Conservation (phyloP, 1,139 yeast genomes). For the Yamadazyma siamensis region DNA sequence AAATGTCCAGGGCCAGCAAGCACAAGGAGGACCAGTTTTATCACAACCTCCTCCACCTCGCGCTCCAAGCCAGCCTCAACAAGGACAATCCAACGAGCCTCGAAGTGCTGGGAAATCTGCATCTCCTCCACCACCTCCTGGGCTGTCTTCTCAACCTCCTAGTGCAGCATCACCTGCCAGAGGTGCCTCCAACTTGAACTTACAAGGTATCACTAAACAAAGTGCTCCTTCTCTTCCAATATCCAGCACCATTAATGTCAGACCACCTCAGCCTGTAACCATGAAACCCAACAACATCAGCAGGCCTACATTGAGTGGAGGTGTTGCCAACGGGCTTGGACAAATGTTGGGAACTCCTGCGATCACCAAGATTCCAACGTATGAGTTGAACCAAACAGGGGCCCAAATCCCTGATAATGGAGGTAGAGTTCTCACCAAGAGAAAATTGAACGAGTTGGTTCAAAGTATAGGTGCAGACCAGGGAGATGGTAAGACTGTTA, state of each 20-base stretch:
- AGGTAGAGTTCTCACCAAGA: slow-evolving; percentile 81
- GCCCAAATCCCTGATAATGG: slow-evolving; percentile 46
- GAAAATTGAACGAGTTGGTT: slow-evolving; percentile 84
- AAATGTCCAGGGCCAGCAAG: neutral
- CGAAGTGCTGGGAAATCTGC: slow-evolving; percentile 7
- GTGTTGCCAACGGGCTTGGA: slow-evolving; percentile 68
- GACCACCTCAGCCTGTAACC: slow-evolving; percentile 60
- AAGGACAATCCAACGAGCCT: slow-evolving; percentile 7
- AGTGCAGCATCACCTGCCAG: slow-evolving; percentile 10
- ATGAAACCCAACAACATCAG: slow-evolving; percentile 47
- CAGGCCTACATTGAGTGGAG: slow-evolving; percentile 83
- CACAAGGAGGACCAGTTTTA: neutral
- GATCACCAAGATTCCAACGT: slow-evolving; percentile 69
- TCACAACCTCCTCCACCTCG: neutral
- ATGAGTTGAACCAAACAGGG: slow-evolving; percentile 61
- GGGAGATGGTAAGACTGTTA: slow-evolving; percentile 84
- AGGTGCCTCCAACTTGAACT: slow-evolving; percentile 18
- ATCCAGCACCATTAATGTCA: slow-evolving; percentile 62
- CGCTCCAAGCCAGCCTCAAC: slow-evolving; percentile 4
- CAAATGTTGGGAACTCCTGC: slow-evolving; percentile 71
- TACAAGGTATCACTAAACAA: slow-evolving; percentile 54
- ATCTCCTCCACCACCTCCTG: slow-evolving; percentile 7
- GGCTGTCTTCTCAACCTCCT: no score
- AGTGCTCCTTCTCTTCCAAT: slow-evolving; percentile 74
- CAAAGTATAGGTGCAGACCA: slow-evolving; percentile 79